phyloP scores from a whole-genome alignment of 768 basidiomycete species.

The Trametes meyenii region DNA sequence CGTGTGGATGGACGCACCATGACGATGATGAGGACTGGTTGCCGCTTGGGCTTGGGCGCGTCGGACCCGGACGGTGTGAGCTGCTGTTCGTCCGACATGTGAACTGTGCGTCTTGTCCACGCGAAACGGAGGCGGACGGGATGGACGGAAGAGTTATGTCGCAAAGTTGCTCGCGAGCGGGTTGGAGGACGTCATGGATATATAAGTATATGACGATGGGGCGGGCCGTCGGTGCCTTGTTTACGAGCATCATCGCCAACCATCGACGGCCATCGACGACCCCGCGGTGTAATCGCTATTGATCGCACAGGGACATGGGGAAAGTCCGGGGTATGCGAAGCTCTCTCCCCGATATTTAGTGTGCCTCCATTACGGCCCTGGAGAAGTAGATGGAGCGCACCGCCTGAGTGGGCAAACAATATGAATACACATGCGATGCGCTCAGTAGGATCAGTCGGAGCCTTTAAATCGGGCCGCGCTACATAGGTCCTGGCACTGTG shows the following conservation, averaged over 20 bases:
- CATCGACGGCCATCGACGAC: background rate
- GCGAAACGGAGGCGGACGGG: no score
- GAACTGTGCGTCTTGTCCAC: background rate
- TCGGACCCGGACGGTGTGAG: constrained; percentile 8
- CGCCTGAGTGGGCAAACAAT: no score
- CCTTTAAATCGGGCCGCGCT: no score
- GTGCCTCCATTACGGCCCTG: background rate
- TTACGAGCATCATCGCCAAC: background rate
- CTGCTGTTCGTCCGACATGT: constrained; percentile 1
- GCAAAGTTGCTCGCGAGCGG: background rate
- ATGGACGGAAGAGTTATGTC: no score
- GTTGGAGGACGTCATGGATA: background rate
- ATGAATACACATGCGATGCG: no score
- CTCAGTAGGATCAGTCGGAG: no score
- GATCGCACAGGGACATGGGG: background rate
- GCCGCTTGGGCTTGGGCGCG: constrained; percentile 6
- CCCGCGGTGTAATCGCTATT: constrained; percentile 3
- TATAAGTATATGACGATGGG: background rate
- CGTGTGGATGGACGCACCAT: constrained; percentile 45
- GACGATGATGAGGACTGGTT: constrained; percentile 45
- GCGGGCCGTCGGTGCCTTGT: constrained; percentile 12
- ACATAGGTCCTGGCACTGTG: no score
- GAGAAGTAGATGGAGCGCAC: no score
- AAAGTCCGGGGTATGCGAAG: constrained; percentile 4
- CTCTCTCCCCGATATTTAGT: background rate